A percentile compares a stretch with the other conserved stretches of the same genome.
Conservation (phyloP, 2,329 filamentous ascomycete genomes). For the Paraphoma sp. region DNA sequence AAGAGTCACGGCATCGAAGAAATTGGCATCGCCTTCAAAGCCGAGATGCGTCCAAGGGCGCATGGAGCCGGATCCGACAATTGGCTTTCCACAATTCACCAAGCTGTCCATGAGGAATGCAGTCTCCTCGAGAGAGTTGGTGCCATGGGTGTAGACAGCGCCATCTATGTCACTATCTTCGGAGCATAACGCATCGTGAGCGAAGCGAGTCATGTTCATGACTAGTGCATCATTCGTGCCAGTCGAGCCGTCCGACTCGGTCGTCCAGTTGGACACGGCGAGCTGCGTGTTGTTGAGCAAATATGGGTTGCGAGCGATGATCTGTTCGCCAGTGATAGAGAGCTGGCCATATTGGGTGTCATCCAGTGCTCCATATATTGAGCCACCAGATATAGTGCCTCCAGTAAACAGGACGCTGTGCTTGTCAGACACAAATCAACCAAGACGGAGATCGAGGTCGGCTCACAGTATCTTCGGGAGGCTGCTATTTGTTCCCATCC, state of each 20-base stretch:
- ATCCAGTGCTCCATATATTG: constrained; percentile 35
- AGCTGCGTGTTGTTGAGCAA: constrained; percentile 37
- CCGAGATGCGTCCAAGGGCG: constrained; percentile 33
- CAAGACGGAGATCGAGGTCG: background rate
- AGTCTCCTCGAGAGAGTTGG: constrained; percentile 39
- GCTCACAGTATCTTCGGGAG: constrained; percentile 35
- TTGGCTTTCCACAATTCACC: constrained; percentile 35
- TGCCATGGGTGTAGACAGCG: constrained; percentile 37
- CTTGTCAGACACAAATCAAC: background rate
- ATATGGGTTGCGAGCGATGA: constrained; percentile 35
- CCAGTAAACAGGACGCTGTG: constrained; percentile 32
- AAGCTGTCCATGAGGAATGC: constrained; percentile 35
- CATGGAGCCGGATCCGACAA: constrained; percentile 34
- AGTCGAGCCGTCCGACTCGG: constrained; percentile 22
- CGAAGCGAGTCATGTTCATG: constrained; percentile 42
- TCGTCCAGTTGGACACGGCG: constrained; percentile 36
- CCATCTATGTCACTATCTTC: constrained; percentile 37
- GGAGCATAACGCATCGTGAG: constrained; percentile 32
- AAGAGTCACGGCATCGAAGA: constrained; percentile 35
- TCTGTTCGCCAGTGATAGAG: constrained; percentile 27
- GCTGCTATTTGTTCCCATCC: constrained; percentile 28
- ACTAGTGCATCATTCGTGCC: constrained; percentile 37
- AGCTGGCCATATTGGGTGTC: constrained; percentile 40
- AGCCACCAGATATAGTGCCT: constrained; percentile 35
- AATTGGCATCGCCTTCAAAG: constrained; percentile 36